phyloP scores from a whole-genome alignment of 805 yeast genomes.

The Cyberlindnera sargentensis region DNA sequence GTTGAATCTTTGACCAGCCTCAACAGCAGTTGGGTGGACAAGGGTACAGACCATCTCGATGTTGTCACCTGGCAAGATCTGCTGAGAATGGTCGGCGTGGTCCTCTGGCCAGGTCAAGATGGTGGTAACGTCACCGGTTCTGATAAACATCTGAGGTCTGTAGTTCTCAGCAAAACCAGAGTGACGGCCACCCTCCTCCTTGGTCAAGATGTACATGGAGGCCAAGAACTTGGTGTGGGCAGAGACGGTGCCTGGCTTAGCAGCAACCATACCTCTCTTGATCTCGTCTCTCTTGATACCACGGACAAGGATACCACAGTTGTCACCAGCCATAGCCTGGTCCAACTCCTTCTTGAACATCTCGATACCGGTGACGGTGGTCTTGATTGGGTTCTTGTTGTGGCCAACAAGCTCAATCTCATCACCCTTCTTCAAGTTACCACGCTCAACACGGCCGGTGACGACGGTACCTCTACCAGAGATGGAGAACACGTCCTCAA shows the following conservation, averaged over 20 bases:
- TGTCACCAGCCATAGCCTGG: conserved; percentile 98
- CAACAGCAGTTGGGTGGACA: conserved; percentile 87
- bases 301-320: conserved; percentile 95
- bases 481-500: conserved; percentile 95
- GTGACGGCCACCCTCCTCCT: conserved; percentile 99
- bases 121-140: conserved; percentile 95
- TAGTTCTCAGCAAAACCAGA: conserved; percentile 94
- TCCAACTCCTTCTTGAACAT: conserved; percentile 99
- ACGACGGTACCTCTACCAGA: conserved; percentile 99
- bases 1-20: conserved; percentile 97
- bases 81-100: conserved; percentile 71
- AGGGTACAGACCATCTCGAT: conserved; percentile 91
- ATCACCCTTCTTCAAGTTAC: conserved; percentile 95
- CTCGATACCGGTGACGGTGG: conserved; percentile 97
- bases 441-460: conserved; percentile 99
- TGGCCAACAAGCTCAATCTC: conserved; percentile 96
- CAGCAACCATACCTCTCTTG: conserved; percentile 94
- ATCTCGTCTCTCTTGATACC: conserved; percentile 98
- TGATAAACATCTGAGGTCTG: conserved; percentile 95
- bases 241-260: conserved; percentile 86
- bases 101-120: conserved; percentile 81
- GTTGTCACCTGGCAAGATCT: conserved; percentile 98
- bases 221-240: conserved; percentile 93
- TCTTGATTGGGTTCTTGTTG: conserved; percentile 79
- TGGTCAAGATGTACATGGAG: conserved; percentile 84